A percentile compares a stretch with the other conserved stretches of the same genome.
These are phyloP conservation scores for Neopestalotiopsis sp. DNA, from an alignment of 2,329 filamentous ascomycete genomes.

Conservation along the genomic window DNA sequence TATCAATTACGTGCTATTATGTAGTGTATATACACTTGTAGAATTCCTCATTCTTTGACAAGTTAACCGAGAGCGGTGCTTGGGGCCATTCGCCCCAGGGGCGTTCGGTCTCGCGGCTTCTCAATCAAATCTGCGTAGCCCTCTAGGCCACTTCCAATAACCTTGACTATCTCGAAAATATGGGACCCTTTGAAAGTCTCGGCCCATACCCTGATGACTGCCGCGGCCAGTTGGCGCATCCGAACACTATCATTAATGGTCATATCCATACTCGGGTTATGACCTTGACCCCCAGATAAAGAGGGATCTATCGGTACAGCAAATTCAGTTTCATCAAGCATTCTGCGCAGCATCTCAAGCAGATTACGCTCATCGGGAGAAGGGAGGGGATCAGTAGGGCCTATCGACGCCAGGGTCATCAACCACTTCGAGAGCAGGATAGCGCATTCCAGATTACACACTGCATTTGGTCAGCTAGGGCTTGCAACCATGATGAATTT, in stretches of 20 bases:
- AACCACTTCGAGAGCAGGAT: constrained; percentile 66
- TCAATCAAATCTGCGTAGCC: constrained; percentile 62
- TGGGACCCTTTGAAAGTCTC: constrained; percentile 67
- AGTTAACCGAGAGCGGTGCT: constrained; percentile 32
- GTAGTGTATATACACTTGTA: neutral
- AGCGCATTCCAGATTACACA: constrained; percentile 67
- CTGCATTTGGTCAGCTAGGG: constrained; percentile 36
- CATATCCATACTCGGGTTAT: constrained; percentile 46
- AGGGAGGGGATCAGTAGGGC: constrained; percentile 53
- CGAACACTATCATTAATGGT: constrained; percentile 54
- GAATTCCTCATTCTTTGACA: neutral
- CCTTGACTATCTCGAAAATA: constrained; percentile 64
- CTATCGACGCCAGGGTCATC: constrained; percentile 58
- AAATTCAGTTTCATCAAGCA: constrained; percentile 68
- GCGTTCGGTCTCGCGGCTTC: constrained; percentile 56
- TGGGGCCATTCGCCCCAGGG: constrained; percentile 41
- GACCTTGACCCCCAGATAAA: constrained; percentile 45
- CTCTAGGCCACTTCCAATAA: constrained; percentile 62
- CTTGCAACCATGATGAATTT: constrained; percentile 15
- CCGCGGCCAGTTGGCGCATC: constrained; percentile 60
- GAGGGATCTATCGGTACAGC: constrained; percentile 64
- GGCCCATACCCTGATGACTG: constrained; percentile 65
- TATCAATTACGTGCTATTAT: neutral
- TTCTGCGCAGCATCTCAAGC: constrained; percentile 59
- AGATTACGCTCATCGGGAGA: constrained; percentile 59